Conservation (phyloP, 768 basidiomycete genomes). For the Termitomyces sp. region DNA sequence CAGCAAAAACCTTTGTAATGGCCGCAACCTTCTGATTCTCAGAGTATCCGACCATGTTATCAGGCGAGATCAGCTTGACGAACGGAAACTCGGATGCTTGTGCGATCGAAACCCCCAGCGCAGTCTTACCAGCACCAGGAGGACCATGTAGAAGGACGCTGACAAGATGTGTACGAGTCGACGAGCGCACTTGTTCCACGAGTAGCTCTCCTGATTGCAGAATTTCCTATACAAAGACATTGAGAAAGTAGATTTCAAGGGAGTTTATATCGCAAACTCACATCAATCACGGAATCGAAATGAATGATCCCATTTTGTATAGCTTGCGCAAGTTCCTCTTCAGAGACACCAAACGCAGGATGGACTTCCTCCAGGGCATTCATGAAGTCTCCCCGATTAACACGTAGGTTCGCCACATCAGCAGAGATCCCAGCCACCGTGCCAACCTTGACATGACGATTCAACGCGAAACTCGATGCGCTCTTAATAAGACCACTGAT, state of each 20-base stretch:
- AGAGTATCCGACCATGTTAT: conserved; percentile 95
- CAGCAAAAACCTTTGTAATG: conserved; percentile 88
- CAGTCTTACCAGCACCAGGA: conserved; percentile 91
- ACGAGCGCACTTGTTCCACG: conserved; percentile 90
- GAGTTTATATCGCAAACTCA: conserved; percentile 31
- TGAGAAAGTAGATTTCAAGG: background rate
- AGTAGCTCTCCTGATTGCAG: conserved; percentile 83
- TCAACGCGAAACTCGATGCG: conserved; percentile 97
- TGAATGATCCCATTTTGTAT: conserved; percentile 97
- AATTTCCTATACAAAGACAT: conserved; percentile 57
- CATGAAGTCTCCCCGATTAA: conserved; percentile 83
- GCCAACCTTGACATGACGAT: conserved; percentile 95
- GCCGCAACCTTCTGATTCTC: conserved; percentile 88
- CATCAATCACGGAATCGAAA: conserved; percentile 70
- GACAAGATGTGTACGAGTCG: conserved; percentile 87
- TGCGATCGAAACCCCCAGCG: conserved; percentile 90
- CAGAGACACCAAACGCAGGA: conserved; percentile 95
- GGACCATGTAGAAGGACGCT: conserved; percentile 87
- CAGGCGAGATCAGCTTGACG: conserved; percentile 95
- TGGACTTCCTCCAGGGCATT: conserved; percentile 91
- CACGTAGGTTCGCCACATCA: conserved; percentile 89
- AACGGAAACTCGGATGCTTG: conserved; percentile 94
- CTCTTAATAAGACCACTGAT: conserved; percentile 95
- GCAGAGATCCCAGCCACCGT: conserved; percentile 96
- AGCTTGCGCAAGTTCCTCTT: conserved; percentile 90